phyloP scores from a whole-genome alignment of 2,329 filamentous ascomycete genomes.

The Ilyonectria mors-panacis region DNA sequence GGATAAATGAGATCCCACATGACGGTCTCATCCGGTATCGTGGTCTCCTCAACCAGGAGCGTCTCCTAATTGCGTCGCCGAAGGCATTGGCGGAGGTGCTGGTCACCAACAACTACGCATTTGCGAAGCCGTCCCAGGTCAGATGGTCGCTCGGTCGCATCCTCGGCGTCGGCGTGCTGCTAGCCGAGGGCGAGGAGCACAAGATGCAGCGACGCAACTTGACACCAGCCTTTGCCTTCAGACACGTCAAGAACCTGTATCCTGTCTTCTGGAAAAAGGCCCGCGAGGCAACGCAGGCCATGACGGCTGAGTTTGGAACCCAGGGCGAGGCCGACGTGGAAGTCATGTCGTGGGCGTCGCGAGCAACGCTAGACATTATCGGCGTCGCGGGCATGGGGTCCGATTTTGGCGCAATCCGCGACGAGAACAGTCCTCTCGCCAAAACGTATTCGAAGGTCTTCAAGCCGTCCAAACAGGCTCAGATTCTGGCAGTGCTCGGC shows the following conservation, averaged over 20 bases:
- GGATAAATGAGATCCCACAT: slow-evolving; percentile 75
- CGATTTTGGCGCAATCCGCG: slow-evolving; percentile 76
- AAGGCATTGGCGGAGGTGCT: slow-evolving; percentile 80
- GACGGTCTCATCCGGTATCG: slow-evolving; percentile 79
- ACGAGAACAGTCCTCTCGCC: slow-evolving; percentile 73
- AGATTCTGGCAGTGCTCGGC: slow-evolving; percentile 70
- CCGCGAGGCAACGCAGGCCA: slow-evolving; percentile 74
- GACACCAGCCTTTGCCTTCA: slow-evolving; percentile 87
- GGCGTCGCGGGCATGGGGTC: slow-evolving; percentile 79
- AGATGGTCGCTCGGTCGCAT: slow-evolving; percentile 72
- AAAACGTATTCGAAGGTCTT: slow-evolving; percentile 71
- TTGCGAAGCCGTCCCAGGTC: slow-evolving; percentile 72
- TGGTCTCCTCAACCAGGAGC: slow-evolving; percentile 73
- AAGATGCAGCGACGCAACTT: slow-evolving; percentile 85
- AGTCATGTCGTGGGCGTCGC: slow-evolving; percentile 74
- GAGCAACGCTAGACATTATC: slow-evolving; percentile 82
- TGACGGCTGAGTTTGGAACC: slow-evolving; percentile 60
- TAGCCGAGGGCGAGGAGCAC: slow-evolving; percentile 94
- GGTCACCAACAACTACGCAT: slow-evolving; percentile 78
- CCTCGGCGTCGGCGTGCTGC: slow-evolving; percentile 79
- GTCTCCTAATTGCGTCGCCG: slow-evolving; percentile 72
- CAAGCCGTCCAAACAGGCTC: slow-evolving; percentile 65
- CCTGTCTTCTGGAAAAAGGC: slow-evolving; percentile 88
- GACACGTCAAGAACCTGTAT: slow-evolving; percentile 88
- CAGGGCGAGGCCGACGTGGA: slow-evolving; percentile 64